Conservation (phyloP, 345 rosid genomes). For the Syzygium aromaticum region DNA sequence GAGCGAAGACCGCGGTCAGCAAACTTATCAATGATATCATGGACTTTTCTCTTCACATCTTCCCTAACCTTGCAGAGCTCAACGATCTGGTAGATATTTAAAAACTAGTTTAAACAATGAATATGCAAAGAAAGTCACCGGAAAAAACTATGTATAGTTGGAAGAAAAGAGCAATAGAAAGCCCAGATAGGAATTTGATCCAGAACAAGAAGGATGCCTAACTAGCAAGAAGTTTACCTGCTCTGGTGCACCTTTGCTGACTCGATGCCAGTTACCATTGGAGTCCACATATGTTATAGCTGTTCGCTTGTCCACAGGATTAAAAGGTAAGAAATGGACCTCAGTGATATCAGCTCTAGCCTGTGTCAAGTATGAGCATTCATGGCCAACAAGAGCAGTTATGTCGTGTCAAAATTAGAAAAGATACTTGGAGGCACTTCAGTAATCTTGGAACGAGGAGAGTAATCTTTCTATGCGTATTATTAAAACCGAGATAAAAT, state of each 20-base stretch:
- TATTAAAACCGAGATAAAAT: neutral
- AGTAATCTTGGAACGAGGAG: neutral
- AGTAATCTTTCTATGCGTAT: neutral
- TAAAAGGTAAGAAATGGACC: constrained; percentile 78
- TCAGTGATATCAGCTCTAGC: constrained; percentile 70
- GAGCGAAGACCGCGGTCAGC: constrained; percentile 84
- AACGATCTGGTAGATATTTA: constrained; percentile 32
- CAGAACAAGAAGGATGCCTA: neutral
- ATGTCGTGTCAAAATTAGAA: neutral
- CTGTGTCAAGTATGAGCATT: constrained; percentile 1
- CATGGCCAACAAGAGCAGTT: neutral
- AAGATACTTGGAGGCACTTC: neutral
- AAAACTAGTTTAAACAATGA: neutral
- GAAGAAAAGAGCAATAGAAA: neutral
- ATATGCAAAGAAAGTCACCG: neutral
- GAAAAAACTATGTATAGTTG: neutral
- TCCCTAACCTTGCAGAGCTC: constrained; percentile 62
- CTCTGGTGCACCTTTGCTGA: constrained; percentile 85
- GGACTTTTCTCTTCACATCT: constrained; percentile 57
- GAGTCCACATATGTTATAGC: constrained; percentile 71
- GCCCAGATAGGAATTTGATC: neutral
- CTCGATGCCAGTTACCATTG: constrained; percentile 63
- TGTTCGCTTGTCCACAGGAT: constrained; percentile 85
- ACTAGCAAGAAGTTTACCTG: constrained; percentile 30
- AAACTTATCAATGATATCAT: constrained; percentile 72